phyloP scores from a whole-genome alignment of 148 eudicot species.

The Agrostemma githago region DNA sequence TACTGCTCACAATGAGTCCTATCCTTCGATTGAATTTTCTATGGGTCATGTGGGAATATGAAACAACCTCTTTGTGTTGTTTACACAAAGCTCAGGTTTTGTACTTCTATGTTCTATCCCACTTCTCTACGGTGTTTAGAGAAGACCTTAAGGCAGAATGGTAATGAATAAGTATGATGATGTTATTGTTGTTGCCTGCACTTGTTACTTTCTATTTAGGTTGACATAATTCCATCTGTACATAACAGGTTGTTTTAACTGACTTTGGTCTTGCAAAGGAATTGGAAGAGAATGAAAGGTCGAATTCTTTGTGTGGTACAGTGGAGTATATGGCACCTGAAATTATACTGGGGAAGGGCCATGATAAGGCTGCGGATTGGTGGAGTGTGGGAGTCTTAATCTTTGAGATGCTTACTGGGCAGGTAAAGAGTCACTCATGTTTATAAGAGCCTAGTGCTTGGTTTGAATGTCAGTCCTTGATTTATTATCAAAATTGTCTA shows the following conservation, averaged over 20 bases:
- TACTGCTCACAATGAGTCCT: neutral
- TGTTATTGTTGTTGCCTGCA: neutral
- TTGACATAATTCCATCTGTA: slow-evolving; percentile 9
- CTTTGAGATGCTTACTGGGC: slow-evolving; percentile 91
- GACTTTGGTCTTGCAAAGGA: slow-evolving; percentile 89
- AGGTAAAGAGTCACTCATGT: slow-evolving; percentile 35
- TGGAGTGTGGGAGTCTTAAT: slow-evolving; percentile 88
- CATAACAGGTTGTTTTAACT: slow-evolving; percentile 63
- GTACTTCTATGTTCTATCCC: neutral
- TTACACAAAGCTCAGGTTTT: neutral
- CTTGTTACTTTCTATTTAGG: neutral
- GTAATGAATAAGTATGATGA: neutral
- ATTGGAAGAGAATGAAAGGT: slow-evolving; percentile 62
- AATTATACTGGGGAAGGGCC: slow-evolving; percentile 83
- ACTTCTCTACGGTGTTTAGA: neutral
- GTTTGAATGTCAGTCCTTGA: neutral
- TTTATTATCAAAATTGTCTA: neutral
- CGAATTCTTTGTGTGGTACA: slow-evolving; percentile 86
- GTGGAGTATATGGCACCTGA: slow-evolving; percentile 93
- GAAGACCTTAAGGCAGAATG: neutral
- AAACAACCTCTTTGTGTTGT: neutral
- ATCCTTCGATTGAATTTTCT: neutral
- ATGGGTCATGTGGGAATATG: neutral
- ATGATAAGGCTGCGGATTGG: slow-evolving; percentile 92
- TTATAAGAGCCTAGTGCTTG: neutral